Base-by-base conservation (phyloP, 2,329 filamentous ascomycete species). In the Ophiostoma ips region DNA sequence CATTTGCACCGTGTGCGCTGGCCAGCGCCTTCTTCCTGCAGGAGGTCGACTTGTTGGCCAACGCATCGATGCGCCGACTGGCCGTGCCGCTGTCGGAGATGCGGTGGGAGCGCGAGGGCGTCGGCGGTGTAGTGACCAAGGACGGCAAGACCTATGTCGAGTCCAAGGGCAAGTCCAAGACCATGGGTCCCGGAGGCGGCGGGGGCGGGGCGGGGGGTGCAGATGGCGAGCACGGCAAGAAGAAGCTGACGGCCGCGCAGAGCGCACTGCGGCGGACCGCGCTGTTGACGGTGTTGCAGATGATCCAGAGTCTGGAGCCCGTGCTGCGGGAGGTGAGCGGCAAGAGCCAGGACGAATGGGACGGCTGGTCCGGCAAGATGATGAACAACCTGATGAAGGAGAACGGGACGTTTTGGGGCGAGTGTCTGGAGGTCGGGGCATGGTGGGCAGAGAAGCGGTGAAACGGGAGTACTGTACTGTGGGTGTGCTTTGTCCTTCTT, bases 271-370 rank as follows among this genome's bases (percentile, higher is more conserved):
- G 88, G 50, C 75, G 81, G 58, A 90, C 86, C 11, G 87, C 88
- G n/a, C 72, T 95, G 50, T 68, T 85, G 61, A 87, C 84, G 2
- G 79, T 89, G 6, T 77, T 94, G 48, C 84, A 89, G 62, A 77
- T 87, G 72, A 86, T 94, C 49, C 86, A 92, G 62, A 83, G 83
- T 55, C 69, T 95, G 59, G 89, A 95, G 65, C 86, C 87, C 5
- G 68, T 92, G 52, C 68, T 95, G 57, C 78, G 84, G 58, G 84
- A 94, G 59, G 79, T 80, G 43, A 94, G 84, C 60, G 84, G 83
- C 13, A 94, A 94, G 71, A 87, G 83, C 59, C 79, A 85, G 61
- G 87, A 94, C 58, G 89, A 95, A 67, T 95, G 88, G 88, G 85
- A 94, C 63, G 72, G 79, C 38, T 95, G 89, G 89, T 79, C 85